Conservation (phyloP, 2,329 filamentous ascomycete species). For the Colletotrichum abscissum region DNA sequence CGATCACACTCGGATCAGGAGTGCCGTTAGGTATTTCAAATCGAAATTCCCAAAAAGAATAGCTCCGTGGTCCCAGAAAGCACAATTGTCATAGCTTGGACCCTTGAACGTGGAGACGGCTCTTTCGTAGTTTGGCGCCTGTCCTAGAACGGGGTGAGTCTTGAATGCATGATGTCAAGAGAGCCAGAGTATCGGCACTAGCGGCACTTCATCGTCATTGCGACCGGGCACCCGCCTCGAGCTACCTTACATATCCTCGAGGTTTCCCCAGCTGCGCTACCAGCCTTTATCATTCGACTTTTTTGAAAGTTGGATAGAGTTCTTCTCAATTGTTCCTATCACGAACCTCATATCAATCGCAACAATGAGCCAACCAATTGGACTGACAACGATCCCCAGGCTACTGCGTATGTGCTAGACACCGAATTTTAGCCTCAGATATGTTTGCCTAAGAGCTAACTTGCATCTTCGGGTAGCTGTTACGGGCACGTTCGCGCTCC, state of each 20-base stretch:
- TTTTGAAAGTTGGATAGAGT: too few species aligned
- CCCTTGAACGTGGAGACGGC: neutral
- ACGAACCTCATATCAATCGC: neutral
- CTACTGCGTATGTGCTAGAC: conserved; percentile 17
- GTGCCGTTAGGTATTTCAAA: too few species aligned
- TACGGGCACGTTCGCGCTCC: conserved; percentile 19
- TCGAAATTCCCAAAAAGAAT: too few species aligned
- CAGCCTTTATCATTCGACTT: too few species aligned
- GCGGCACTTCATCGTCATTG: neutral
- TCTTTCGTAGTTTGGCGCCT: neutral
- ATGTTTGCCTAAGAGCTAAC: neutral
- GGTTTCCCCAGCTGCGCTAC: neutral
- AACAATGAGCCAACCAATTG: conserved; percentile 19
- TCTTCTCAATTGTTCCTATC: neutral
- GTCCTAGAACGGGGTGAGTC: neutral
- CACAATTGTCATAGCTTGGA: neutral
- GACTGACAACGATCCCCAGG: conserved; percentile 21
- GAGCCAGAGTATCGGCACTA: neutral
- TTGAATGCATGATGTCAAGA: conserved; percentile 7
- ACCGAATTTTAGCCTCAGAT: neutral
- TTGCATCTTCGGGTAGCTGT: conserved; percentile 9
- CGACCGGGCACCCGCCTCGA: neutral
- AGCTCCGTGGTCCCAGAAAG: neutral
- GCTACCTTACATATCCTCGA: neutral
- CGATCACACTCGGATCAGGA: too few species aligned